These are phyloP conservation scores for Wallacemonas collosoma DNA, from an alignment of 208 protist genomes.

Conservation along the genomic window DNA sequence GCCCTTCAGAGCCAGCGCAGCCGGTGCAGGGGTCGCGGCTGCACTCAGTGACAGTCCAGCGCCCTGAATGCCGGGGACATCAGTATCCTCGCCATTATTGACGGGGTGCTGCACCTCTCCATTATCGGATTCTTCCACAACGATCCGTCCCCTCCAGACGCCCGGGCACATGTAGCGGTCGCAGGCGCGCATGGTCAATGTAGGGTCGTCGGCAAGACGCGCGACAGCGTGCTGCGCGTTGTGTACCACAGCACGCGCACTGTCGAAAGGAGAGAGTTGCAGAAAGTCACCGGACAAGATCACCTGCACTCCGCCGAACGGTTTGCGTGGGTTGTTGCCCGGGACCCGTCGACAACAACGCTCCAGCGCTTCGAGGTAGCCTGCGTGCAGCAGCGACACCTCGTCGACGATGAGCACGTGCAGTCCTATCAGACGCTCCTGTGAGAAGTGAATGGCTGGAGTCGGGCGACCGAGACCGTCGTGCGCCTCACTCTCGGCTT, in stretches of 20 bases:
- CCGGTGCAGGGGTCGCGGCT: neutral
- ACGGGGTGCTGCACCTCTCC: neutral
- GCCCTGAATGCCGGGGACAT: no score
- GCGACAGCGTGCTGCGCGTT: no score
- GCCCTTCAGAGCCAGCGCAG: neutral
- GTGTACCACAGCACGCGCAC: neutral
- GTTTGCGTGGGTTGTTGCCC: slow-evolving; percentile 26
- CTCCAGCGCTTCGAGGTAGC: slow-evolving; percentile 56
- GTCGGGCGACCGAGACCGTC: neutral
- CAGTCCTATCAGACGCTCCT: slow-evolving; percentile 23
- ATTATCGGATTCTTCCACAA: neutral
- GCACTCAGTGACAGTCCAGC: no score
- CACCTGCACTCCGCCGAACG: slow-evolving; percentile 87
- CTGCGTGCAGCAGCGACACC: slow-evolving; percentile 71
- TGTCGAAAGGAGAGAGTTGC: slow-evolving; percentile 54
- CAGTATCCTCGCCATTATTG: no score
- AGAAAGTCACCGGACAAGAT: slow-evolving; percentile 89
- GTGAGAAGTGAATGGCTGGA: slow-evolving; percentile 15
- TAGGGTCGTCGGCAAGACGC: no score
- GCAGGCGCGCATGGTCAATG: no score
- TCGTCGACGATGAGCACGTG: slow-evolving; percentile 87
- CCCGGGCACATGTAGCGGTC: slow-evolving; percentile 3
- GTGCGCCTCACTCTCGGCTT: no score
- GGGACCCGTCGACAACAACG: slow-evolving; percentile 27
- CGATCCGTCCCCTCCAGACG: neutral